Evolutionary conservation across 2,329 filamentous ascomycete species (phyloP).

Genomic region (Trichoderma asperellum): DNA sequence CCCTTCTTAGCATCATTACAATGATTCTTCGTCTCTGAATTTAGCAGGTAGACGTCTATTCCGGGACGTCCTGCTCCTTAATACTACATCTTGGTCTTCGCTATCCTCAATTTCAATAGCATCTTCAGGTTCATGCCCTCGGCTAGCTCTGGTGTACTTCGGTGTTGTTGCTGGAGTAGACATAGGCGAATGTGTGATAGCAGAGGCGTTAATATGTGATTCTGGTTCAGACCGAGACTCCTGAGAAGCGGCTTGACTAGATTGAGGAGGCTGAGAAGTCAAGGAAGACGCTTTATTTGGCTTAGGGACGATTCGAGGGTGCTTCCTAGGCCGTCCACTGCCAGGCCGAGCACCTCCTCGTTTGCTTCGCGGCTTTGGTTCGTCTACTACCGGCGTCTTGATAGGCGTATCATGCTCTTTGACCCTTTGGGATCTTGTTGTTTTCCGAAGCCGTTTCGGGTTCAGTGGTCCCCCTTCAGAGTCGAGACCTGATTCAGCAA

Average conservation of each 20-base stretch:
- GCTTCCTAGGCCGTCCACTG: slow-evolving; percentile 47
- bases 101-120: slow-evolving; percentile 39
- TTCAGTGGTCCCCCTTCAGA: slow-evolving; percentile 33
- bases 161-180: slow-evolving; percentile 12
- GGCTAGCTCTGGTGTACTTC: slow-evolving; percentile 4
- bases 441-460: slow-evolving; percentile 37
- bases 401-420: slow-evolving; percentile 27
- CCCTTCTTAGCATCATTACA: slow-evolving; percentile 10
- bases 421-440: slow-evolving; percentile 32
- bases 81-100: slow-evolving; percentile 41
- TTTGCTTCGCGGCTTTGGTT: slow-evolving; percentile 42
- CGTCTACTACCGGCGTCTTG: slow-evolving; percentile 33
- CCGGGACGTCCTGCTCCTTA: slow-evolving; percentile 37
- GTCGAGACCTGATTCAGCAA: slow-evolving; percentile 34
- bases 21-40: slow-evolving; percentile 43
- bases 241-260: neutral
- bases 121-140: slow-evolving; percentile 14
- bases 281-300: neutral
- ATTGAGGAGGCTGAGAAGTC: slow-evolving; percentile 7
- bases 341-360: slow-evolving; percentile 46
- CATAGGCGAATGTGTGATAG: neutral
- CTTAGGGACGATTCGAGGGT: slow-evolving; percentile 36
- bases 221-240: neutral
- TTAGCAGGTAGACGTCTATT: slow-evolving; percentile 44
- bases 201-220: neutral